Conservation (phyloP, 345 rosid species). For the Murraya koenigii region DNA sequence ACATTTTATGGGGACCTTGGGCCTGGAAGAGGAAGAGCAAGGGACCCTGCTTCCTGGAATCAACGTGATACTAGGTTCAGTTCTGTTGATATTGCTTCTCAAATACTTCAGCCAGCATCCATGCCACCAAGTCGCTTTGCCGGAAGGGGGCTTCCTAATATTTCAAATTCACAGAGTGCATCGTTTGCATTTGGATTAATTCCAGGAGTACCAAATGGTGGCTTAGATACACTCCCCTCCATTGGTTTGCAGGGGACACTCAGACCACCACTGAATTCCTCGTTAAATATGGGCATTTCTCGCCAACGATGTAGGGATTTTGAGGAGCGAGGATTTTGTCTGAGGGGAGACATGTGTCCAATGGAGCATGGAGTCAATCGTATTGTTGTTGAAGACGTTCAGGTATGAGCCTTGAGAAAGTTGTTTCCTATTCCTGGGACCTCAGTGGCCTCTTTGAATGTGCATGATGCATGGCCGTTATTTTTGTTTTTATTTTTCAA, state of each 20-base stretch:
- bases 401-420: slow-evolving; percentile 43
- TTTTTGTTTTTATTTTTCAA: neutral
- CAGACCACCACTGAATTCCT: slow-evolving; percentile 56
- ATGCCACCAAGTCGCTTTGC: slow-evolving; percentile 55
- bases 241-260: slow-evolving; percentile 71
- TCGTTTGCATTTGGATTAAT: slow-evolving; percentile 81
- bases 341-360: slow-evolving; percentile 98
- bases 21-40: slow-evolving; percentile 84
- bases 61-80: slow-evolving; percentile 67
- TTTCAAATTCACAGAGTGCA: slow-evolving; percentile 56
- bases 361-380: slow-evolving; percentile 99
- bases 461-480: neutral
- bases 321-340: slow-evolving; percentile 98
- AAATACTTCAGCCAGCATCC: slow-evolving; percentile 59
- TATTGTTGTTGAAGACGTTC: slow-evolving; percentile 96
- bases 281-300: slow-evolving; percentile 71
- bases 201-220: slow-evolving; percentile 73
- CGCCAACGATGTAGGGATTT: slow-evolving; percentile 90
- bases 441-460: neutral
- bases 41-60: slow-evolving; percentile 70
- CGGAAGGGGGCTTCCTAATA: slow-evolving; percentile 72
- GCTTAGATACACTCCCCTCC: slow-evolving; percentile 70
- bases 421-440: neutral
- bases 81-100: slow-evolving; percentile 67
- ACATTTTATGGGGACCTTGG: slow-evolving; percentile 61